phyloP scores from a whole-genome alignment of 805 yeast species.

The Priceomyces medius region DNA sequence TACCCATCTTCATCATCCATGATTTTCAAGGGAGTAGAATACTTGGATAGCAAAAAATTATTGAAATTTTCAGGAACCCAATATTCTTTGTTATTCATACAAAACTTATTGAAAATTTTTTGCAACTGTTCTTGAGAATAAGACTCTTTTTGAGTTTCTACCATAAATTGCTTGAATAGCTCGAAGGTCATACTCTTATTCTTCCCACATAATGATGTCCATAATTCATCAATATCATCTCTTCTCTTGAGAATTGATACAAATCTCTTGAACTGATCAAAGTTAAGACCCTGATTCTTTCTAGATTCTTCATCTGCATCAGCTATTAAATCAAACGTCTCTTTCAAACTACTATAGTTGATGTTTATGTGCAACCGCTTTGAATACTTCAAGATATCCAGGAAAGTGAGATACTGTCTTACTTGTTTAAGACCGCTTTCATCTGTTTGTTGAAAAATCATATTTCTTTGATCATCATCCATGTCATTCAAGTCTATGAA shows the following conservation, averaged over 20 bases:
- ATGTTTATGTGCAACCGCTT: constrained; percentile 71
- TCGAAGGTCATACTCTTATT: constrained; percentile 19
- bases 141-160: constrained; percentile 47
- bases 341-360: constrained; percentile 48
- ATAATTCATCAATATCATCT: constrained; percentile 56
- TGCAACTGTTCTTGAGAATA: constrained; percentile 23
- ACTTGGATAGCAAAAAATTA: constrained; percentile 34
- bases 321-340: constrained; percentile 50
- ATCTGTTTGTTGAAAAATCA: constrained; percentile 22
- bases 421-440: constrained; percentile 15
- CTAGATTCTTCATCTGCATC: constrained; percentile 23
- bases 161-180: constrained; percentile 40
- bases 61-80: constrained; percentile 32
- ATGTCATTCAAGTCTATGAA: constrained; percentile 38
- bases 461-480: constrained; percentile 25
- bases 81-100: constrained; percentile 15
- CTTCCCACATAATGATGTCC: constrained; percentile 33
- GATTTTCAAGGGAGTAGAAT: constrained; percentile 18
- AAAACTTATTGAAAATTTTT: constrained; percentile 29
- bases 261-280: constrained; percentile 72
- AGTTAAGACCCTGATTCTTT: constrained; percentile 49
- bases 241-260: constrained; percentile 67
- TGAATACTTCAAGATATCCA: constrained; percentile 66
- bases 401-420: constrained; percentile 49
- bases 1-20: constrained; percentile 16